Conservation (phyloP, 2,329 filamentous ascomycete species). For the Polychaeton citri region DNA sequence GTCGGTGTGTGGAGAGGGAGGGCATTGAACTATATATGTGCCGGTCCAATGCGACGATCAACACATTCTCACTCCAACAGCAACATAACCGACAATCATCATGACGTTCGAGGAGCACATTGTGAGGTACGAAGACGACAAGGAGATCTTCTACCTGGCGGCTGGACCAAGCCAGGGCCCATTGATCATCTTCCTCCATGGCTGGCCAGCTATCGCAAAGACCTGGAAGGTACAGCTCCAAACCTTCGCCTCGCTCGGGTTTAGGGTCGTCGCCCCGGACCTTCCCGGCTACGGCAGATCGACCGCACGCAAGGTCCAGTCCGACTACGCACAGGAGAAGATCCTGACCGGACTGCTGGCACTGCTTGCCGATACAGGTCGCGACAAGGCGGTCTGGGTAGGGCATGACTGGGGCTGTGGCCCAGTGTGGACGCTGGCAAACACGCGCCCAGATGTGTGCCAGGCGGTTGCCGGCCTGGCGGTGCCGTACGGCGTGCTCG, state of each 20-base stretch:
- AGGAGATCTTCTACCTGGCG: constrained; percentile 16
- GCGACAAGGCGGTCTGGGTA: constrained; percentile 33
- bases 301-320: constrained; percentile 13
- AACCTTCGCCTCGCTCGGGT: constrained; percentile 17
- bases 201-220: constrained; percentile 24
- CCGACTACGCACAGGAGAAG: constrained; percentile 20
- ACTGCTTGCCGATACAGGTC: constrained; percentile 25
- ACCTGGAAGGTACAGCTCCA: constrained; percentile 23
- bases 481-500: constrained; percentile 30
- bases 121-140: constrained; percentile 10
- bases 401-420: constrained; percentile 33
- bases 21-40: too few species aligned
- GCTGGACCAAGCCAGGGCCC: constrained; percentile 14
- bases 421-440: constrained; percentile 18
- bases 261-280: constrained; percentile 17
- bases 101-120: constrained; percentile 11
- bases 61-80: too few species aligned
- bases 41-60: too few species aligned
- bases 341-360: constrained; percentile 20
- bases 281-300: constrained; percentile 26
- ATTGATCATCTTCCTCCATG: constrained; percentile 17
- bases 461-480: constrained; percentile 16
- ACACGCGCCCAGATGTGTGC: constrained; percentile 21
- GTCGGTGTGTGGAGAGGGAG: too few species aligned
- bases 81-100: too few species aligned